These are phyloP conservation scores for Camelina sativa DNA, from an alignment of 345 rosid species.

Conservation along the genomic window DNA sequence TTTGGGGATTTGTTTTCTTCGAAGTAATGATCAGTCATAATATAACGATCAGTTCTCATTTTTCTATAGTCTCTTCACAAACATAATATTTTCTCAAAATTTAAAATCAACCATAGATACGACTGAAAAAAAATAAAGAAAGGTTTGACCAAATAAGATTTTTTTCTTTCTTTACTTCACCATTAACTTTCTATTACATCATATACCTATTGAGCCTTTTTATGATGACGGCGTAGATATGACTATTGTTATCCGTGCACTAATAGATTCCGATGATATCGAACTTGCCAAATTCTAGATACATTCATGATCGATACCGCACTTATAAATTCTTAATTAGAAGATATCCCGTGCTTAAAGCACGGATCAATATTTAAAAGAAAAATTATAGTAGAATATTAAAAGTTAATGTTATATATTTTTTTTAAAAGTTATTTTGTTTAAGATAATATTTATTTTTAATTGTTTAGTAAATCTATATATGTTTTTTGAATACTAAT, in stretches of 20 bases:
- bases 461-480: too few relatives aligned
- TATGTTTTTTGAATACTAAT: too few relatives aligned
- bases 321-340: not conserved
- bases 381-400: too few relatives aligned
- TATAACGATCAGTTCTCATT: not conserved
- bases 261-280: too few relatives aligned
- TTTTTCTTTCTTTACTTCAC: too few relatives aligned
- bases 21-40: too few relatives aligned
- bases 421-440: too few relatives aligned
- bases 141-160: not conserved
- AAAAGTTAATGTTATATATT: too few relatives aligned
- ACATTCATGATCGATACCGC: not conserved
- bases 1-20: too few relatives aligned
- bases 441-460: too few relatives aligned
- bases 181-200: constrained; percentile 2
- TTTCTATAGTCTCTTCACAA: not conserved
- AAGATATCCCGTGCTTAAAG: too few relatives aligned
- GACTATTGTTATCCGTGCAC: constrained; percentile 8
- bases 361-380: too few relatives aligned
- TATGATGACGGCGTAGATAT: constrained; percentile 7
- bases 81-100: not conserved
- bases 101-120: not conserved
- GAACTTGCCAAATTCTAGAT: not conserved
- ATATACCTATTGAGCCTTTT: constrained; percentile 1
- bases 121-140: not conserved